phyloP scores from a whole-genome alignment of 2,329 filamentous ascomycete genomes.

The Microcyclospora tardicrescens region DNA sequence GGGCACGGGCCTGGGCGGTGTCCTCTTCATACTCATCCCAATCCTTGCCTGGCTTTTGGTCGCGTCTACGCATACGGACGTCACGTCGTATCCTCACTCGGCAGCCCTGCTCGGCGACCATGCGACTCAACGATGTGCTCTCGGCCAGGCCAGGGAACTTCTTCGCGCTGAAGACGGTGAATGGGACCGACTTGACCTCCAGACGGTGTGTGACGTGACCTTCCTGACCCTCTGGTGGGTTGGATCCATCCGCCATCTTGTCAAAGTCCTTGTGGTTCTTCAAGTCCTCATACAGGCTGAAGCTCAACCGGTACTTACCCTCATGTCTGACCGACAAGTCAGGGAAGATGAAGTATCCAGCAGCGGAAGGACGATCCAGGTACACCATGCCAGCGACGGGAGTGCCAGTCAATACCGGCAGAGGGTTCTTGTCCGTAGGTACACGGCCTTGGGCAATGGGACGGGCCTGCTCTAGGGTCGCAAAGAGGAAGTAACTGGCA shows the following conservation, averaged over 20 bases:
- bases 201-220: conserved; percentile 69
- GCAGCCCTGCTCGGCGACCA: conserved; percentile 91
- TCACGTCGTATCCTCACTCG: conserved; percentile 91
- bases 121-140: conserved; percentile 77
- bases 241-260: conserved; percentile 27
- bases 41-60: conserved; percentile 50
- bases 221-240: conserved; percentile 30
- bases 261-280: conserved; percentile 75
- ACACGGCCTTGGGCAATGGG: conserved; percentile 70
- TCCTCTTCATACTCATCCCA: conserved; percentile 54
- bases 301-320: conserved; percentile 79
- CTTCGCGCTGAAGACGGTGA: conserved; percentile 90
- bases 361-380: conserved; percentile 65
- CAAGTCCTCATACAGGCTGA: conserved; percentile 86
- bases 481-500: conserved; percentile 94
- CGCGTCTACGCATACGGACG: conserved; percentile 76
- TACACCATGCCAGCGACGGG: conserved; percentile 94
- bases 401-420: conserved; percentile 82
- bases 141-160: conserved; percentile 91
- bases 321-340: conserved; percentile 94
- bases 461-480: conserved; percentile 76
- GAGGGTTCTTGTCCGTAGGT: conserved; percentile 46
- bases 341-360: conserved; percentile 94
- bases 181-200: conserved; percentile 77
- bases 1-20: conserved; percentile 33